phyloP scores from a whole-genome alignment of 208 protist genomes.

The Porcisia hertigi region DNA sequence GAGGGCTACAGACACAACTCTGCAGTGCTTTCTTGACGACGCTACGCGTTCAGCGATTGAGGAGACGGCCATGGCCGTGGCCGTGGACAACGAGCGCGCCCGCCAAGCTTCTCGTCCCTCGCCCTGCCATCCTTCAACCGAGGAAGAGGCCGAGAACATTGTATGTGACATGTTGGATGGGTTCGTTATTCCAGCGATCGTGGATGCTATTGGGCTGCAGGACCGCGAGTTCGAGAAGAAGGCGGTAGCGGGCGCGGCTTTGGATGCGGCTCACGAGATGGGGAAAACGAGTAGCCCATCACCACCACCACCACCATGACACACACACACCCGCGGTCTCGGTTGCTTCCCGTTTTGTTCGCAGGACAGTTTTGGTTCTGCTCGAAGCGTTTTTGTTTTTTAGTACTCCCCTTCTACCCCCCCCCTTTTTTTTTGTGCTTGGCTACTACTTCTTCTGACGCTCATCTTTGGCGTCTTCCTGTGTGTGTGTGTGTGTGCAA shows the following conservation, averaged over 20 bases:
- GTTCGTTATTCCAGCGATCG: slow-evolving; percentile 72
- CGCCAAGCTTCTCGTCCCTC: slow-evolving; percentile 47
- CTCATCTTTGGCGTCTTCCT: not conserved
- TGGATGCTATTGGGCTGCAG: slow-evolving; percentile 52
- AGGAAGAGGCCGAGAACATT: slow-evolving; percentile 24
- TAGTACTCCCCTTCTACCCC: not conserved
- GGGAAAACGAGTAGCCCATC: not conserved
- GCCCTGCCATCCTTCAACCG: slow-evolving; percentile 20
- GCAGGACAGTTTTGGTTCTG: not conserved
- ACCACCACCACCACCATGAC: not conserved
- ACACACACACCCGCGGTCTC: not conserved
- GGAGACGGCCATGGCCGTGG: slow-evolving; percentile 69
- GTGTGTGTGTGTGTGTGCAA: not conserved
- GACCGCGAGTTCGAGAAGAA: slow-evolving; percentile 45
- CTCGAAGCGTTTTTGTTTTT: not conserved
- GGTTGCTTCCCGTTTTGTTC: not conserved
- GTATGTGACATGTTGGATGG: slow-evolving; percentile 85
- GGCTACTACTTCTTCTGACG: not conserved
- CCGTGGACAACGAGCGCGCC: slow-evolving; percentile 48
- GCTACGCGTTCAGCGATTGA: slow-evolving; percentile 40
- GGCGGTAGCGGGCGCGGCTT: slow-evolving; percentile 48
- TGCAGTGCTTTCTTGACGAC: slow-evolving; percentile 72
- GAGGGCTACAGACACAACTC: slow-evolving; percentile 58
- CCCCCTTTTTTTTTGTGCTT: not conserved
- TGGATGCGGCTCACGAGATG: slow-evolving; percentile 30